A percentile compares a stretch with the other conserved stretches of the same genome.
Evolutionary conservation across 176 grass and related monocot genomes (phyloP).

Genomic region (Juncus inflexus): DNA sequence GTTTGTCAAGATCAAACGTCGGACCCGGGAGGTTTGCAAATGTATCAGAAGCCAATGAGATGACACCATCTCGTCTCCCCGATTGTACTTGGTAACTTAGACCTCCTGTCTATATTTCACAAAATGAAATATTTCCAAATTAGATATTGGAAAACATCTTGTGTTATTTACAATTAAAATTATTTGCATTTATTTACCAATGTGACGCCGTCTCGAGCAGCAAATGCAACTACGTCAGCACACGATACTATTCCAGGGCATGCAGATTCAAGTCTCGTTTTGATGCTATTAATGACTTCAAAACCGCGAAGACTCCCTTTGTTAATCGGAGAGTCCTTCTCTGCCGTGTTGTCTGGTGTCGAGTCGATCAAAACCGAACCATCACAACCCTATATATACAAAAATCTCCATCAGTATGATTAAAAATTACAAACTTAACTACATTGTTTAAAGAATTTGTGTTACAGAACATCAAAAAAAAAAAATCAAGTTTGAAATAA

Average conservation of each 20-base stretch:
- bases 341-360: conserved; percentile 23
- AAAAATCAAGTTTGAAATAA: neutral
- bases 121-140: neutral
- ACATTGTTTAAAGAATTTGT: neutral
- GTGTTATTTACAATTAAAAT: neutral
- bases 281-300: conserved; percentile 13
- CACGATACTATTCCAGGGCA: conserved; percentile 19
- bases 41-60: conserved; percentile 33
- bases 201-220: conserved; percentile 22
- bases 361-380: conserved; percentile 20
- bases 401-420: neutral
- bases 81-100: conserved; percentile 34
- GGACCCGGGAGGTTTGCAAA: conserved; percentile 24
- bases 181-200: conserved; percentile 14
- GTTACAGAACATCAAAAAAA: neutral
- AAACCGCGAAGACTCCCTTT: conserved; percentile 16
- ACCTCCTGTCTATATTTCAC: conserved; percentile 40
- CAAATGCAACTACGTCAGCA: conserved; percentile 24
- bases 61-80: conserved; percentile 49
- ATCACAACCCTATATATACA: conserved; percentile 27
- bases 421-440: too few relatives aligned
- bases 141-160: neutral
- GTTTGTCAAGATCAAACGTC: conserved; percentile 26
- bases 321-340: conserved; percentile 26
- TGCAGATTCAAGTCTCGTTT: conserved; percentile 13